Evolutionary conservation across 169 alveolate species (phyloP).

Genomic region (Plasmodium vinckei): DNA sequence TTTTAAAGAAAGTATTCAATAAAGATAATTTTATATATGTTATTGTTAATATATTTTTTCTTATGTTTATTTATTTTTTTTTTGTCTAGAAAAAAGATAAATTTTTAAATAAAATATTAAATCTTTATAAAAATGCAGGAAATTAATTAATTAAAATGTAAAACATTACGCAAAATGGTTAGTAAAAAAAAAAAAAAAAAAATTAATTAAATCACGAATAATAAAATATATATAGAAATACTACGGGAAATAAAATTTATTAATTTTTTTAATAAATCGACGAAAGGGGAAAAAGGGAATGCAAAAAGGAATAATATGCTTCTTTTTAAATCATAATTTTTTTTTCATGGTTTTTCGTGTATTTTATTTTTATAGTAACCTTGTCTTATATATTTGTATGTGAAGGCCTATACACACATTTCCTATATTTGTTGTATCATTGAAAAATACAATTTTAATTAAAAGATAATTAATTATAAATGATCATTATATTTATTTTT

Average conservation of each 20-base stretch:
- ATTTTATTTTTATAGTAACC: not conserved
- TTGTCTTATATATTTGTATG: constrained; percentile 1
- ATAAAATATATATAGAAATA: not conserved
- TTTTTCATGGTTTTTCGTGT: not conserved
- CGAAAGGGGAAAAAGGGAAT: not conserved
- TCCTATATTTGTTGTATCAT: not conserved
- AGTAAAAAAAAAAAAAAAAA: constrained; percentile 21
- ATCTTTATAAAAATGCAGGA: not conserved
- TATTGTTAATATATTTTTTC: constrained; percentile 9
- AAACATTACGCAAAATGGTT: not conserved
- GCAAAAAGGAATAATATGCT: not conserved
- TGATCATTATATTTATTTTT: not conserved
- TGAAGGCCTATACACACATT: not conserved
- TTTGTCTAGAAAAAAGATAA: not conserved
- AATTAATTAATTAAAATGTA: not conserved
- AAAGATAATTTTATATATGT: too few relatives aligned
- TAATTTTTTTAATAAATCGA: too few relatives aligned
- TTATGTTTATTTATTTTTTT: constrained; percentile 3
- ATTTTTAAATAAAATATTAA: not conserved
- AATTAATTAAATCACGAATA: not conserved
- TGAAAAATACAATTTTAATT: not conserved
- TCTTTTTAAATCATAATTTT: not conserved
- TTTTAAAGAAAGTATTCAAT: not conserved
- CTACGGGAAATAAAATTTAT: not conserved
- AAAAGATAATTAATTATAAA: not conserved